Base-by-base conservation (phyloP, 2,329 filamentous ascomycete genomes). In the Botrytis pseudocinerea region DNA sequence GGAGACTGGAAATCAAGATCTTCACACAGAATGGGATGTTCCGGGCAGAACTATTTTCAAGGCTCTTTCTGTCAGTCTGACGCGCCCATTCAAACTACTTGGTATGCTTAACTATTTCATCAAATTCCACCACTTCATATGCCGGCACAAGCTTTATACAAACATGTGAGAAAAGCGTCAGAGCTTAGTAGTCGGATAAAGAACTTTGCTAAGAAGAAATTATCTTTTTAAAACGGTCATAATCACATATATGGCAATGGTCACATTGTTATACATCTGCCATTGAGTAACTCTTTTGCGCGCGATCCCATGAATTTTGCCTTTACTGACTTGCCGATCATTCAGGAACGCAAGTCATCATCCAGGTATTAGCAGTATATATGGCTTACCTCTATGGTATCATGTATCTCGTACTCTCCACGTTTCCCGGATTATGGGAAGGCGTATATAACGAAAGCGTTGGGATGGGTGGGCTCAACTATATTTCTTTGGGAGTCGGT, bases 381-480 rank as follows among this genome's bases (percentile, higher is more conserved):
- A 85, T 87, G 79, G 83, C 84, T 38, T 82, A 85, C 63, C 78
- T 86, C 7, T 88, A 89, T 76, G 87, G 87, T 9, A 82, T 86
- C 64, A 83, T 88, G 61, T 89, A 88, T 77, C 80, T 89, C 4
- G 84, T 85, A 48, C 84, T 92, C 0, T 87, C 88, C 0, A 91
- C 87, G 2, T 91, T 91, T 76, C 87, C 90, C 0, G 78, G 80
- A 0, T 82, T 93, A 0, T 92, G 89, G 88, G 83, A 80, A 2
- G 76, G 78, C 0, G 80, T 83, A 22, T 93, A 93, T 77, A 78
- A 84, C 70, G 84, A 90, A 77, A 85, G 85, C 0, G 83, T 86
- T 16, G 86, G 87, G 70, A 87, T 88, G 42, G 88, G 87, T n/a
- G 88, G 88, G 0, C 70, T 87, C 85, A 2, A 91, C 85, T 38